phyloP scores from a whole-genome alignment of 2,329 filamentous ascomycete genomes.

The Xylariaceae sp. region DNA sequence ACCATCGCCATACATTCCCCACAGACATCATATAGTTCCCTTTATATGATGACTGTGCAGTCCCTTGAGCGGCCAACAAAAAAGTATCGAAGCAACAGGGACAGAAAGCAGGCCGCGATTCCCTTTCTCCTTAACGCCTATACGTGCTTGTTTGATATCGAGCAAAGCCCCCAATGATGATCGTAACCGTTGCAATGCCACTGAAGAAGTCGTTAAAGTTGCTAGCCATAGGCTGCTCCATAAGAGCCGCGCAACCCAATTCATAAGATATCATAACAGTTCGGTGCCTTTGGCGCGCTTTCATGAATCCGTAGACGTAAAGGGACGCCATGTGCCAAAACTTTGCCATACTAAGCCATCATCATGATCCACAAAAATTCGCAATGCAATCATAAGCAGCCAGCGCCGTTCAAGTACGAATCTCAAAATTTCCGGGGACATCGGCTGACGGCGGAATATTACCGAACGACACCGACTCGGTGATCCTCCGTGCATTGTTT shows the following conservation, averaged over 20 bases:
- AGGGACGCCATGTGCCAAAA: neutral
- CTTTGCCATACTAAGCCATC: neutral
- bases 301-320: neutral
- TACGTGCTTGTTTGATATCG: neutral
- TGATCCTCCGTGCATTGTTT: constrained; percentile 11
- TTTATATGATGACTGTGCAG: neutral
- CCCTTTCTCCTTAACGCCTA: neutral
- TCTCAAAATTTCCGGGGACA: neutral
- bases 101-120: neutral
- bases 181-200: neutral
- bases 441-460: neutral
- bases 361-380: neutral
- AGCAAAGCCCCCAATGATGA: neutral
- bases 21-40: too few species aligned
- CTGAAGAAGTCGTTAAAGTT: constrained; percentile 4
- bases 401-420: neutral
- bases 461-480: constrained; percentile 21
- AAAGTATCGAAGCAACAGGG: neutral
- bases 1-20: too few species aligned
- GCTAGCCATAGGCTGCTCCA: neutral
- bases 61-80: neutral
- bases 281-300: neutral
- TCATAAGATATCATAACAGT: neutral
- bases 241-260: neutral
- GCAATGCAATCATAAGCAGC: constrained; percentile 5